A percentile compares a stretch with the other conserved stretches of the same genome.
Conservation (phyloP, 2,329 filamentous ascomycete species). For the Onygena corvina region DNA sequence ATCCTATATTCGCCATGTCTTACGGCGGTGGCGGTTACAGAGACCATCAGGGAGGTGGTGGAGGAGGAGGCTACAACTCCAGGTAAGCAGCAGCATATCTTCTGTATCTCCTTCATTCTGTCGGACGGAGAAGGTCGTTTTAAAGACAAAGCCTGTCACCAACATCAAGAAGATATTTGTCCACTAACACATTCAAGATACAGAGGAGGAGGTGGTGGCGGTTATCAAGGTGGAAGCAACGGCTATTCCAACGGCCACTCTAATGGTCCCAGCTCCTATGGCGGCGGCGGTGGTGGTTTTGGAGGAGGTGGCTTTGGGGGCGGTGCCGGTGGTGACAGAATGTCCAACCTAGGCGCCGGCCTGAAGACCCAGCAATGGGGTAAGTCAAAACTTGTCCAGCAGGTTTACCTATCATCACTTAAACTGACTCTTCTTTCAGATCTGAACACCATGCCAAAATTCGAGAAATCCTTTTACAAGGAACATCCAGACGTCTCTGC, state of each 20-base stretch:
- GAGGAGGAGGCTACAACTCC: slow-evolving; percentile 38
- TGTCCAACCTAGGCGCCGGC: slow-evolving; percentile 78
- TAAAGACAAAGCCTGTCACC: no score
- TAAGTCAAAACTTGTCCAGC: no score
- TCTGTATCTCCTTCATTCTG: not conserved
- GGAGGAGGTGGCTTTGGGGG: slow-evolving; percentile 23
- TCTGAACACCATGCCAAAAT: slow-evolving; percentile 68
- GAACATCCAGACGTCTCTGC: slow-evolving; percentile 67
- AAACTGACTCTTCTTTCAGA: slow-evolving; percentile 45
- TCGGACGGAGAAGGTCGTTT: not conserved
- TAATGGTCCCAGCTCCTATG: slow-evolving; percentile 21
- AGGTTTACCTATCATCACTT: no score
- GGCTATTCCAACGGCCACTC: slow-evolving; percentile 41
- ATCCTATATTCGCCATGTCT: slow-evolving; percentile 44
- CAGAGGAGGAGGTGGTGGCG: slow-evolving; percentile 17
- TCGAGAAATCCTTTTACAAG: slow-evolving; percentile 99
- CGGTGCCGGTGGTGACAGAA: slow-evolving; percentile 70
- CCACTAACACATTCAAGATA: slow-evolving; percentile 21
- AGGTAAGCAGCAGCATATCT: not conserved
- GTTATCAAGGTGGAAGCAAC: slow-evolving; percentile 29
- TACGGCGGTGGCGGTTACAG: slow-evolving; percentile 45
- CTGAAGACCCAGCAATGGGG: slow-evolving; percentile 84
- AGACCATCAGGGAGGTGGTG: slow-evolving; percentile 20
- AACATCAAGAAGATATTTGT: no score
- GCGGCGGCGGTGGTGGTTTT: slow-evolving; percentile 36